Percentiles rank a stretch among this genome's conserved stretches.
Evolutionary conservation across 73 alveolate species (phyloP).

Genomic region (Stentor roeselii): DNA sequence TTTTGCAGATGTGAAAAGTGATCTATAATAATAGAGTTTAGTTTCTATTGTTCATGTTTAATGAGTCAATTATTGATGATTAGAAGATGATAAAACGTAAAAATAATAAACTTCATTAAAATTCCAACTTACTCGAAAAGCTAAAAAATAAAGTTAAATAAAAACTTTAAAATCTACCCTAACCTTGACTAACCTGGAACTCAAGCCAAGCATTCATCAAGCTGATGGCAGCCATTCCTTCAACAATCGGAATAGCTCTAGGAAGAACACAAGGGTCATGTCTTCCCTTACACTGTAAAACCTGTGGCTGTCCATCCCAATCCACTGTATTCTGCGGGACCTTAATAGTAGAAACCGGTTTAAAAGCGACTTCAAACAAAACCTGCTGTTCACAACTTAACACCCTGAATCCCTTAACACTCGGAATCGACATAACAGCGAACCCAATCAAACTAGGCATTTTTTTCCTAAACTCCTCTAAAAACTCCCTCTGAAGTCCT

Average conservation of each 20-base stretch:
- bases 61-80: too few relatives aligned
- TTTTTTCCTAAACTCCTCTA: background rate
- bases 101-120: too few relatives aligned
- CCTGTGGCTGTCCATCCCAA: background rate
- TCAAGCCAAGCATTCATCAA: too few relatives aligned
- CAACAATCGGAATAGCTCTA: conserved; percentile 85
- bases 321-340: conserved; percentile 30
- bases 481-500: background rate
- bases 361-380: conserved; percentile 75
- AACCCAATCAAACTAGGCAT: background rate
- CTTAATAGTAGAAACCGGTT: conserved; percentile 82
- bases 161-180: too few relatives aligned
- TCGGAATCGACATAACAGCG: background rate
- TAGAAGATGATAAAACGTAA: too few relatives aligned
- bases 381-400: conserved; percentile 10
- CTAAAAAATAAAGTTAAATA: too few relatives aligned
- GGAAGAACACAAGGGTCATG: conserved; percentile 91
- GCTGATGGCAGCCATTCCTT: conserved; percentile 69
- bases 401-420: background rate
- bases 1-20: too few relatives aligned
- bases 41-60: too few relatives aligned
- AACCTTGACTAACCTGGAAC: too few relatives aligned
- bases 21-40: too few relatives aligned
- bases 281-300: conserved; percentile 42
- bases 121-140: too few relatives aligned